These are phyloP conservation scores for Pyracantha coccinea DNA, from an alignment of 331 rosid genomes.

Conservation along the genomic window DNA sequence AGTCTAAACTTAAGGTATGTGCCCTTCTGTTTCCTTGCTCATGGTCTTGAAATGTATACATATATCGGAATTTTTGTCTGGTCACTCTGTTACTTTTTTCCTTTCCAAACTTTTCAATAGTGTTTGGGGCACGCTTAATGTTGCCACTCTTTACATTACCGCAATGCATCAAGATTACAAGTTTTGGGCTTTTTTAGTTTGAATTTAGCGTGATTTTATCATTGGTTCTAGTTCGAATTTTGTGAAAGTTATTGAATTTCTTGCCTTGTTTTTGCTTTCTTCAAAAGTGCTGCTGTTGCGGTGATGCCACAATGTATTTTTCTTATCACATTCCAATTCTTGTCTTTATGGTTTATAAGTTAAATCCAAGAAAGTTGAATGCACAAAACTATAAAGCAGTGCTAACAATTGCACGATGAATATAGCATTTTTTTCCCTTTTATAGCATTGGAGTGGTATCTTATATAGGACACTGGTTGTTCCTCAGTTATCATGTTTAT, in stretches of 20 bases:
- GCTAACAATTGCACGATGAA: neutral
- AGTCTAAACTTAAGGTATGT: constrained; percentile 59
- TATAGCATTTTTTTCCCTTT: neutral
- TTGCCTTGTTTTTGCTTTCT: neutral
- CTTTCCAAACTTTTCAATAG: neutral
- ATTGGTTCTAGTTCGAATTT: neutral
- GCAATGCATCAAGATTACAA: neutral
- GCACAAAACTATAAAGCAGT: neutral
- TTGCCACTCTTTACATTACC: neutral
- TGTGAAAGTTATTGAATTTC: neutral
- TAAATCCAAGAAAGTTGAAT: neutral
- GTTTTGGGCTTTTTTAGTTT: neutral
- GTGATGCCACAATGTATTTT: neutral
- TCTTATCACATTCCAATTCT: neutral
- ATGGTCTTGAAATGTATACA: neutral
- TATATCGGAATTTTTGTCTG: neutral
- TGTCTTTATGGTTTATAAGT: neutral
- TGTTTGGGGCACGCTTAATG: neutral
- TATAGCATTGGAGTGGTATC: neutral
- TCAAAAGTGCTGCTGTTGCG: neutral
- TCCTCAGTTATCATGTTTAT: neutral
- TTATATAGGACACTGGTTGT: neutral
- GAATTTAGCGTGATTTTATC: neutral
- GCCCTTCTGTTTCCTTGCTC: neutral
- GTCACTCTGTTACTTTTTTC: neutral